Percentiles rank a stretch among this genome's conserved stretches.
phyloP scores from a whole-genome alignment of 2,329 filamentous ascomycete genomes.

The Aspergillus pseudonomiae region DNA sequence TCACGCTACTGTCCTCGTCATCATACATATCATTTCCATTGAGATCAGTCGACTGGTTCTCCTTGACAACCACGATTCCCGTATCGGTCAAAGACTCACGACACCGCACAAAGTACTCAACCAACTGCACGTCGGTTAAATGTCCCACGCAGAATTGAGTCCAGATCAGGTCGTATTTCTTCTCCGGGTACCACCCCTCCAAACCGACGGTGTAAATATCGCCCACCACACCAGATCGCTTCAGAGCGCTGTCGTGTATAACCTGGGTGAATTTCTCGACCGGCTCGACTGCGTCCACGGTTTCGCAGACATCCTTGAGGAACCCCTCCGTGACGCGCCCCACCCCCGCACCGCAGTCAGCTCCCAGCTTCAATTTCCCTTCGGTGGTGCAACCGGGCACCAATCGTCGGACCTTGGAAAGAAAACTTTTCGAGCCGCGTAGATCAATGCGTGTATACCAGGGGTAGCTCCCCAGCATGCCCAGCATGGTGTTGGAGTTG shows the following conservation, averaged over 20 bases:
- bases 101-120: conserved; percentile 67
- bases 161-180: conserved; percentile 79
- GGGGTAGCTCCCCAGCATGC: conserved; percentile 69
- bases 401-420: conserved; percentile 61
- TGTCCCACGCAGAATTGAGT: conserved; percentile 89
- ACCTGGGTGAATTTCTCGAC: conserved; percentile 75
- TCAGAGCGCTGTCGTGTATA: conserved; percentile 48
- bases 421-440: conserved; percentile 67
- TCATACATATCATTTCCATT: conserved; percentile 71
- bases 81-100: conserved; percentile 49
- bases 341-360: conserved; percentile 71
- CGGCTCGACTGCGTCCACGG: conserved; percentile 84
- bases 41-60: conserved; percentile 68
- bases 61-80: conserved; percentile 71
- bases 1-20: conserved; percentile 74
- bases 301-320: conserved; percentile 68
- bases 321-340: conserved; percentile 80
- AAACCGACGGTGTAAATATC: conserved; percentile 72
- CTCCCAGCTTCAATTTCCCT: conserved; percentile 42
- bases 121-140: conserved; percentile 72
- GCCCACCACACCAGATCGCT: conserved; percentile 55
- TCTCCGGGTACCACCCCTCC: conserved; percentile 66
- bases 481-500: conserved; percentile 57
- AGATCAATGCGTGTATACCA: conserved; percentile 71
- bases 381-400: conserved; percentile 17